Evolutionary conservation across 768 basidiomycete species (phyloP).

Genomic region (Suillus lakei): DNA sequence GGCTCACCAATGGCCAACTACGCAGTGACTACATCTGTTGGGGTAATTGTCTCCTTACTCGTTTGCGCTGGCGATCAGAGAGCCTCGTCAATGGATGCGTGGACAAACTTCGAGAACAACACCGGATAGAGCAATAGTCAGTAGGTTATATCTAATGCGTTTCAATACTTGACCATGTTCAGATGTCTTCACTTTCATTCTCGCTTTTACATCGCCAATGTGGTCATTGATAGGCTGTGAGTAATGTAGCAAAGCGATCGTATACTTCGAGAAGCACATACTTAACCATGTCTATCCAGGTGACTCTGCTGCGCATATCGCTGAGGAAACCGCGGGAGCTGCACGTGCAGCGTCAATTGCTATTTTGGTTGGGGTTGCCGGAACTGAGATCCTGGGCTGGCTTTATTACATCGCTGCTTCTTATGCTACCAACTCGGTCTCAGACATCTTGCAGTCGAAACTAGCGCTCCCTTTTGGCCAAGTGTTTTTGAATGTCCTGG

Average conservation of each 20-base stretch:
- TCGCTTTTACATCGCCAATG: conserved; percentile 30
- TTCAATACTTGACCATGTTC: neutral
- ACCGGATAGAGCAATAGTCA: conserved; percentile 25
- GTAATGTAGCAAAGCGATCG: neutral
- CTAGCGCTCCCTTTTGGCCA: conserved; percentile 47
- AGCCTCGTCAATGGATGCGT: conserved; percentile 20
- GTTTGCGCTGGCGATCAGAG: conserved; percentile 22
- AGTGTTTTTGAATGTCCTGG: conserved; percentile 43
- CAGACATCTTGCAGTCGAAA: conserved; percentile 34
- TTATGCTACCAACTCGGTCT: conserved; percentile 45
- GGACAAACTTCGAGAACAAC: conserved; percentile 29
- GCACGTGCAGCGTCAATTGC: conserved; percentile 48
- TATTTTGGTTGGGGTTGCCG: conserved; percentile 46
- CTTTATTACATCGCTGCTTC: conserved; percentile 46
- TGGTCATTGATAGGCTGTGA: conserved; percentile 27
- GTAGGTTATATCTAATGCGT: neutral
- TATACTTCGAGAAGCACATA: neutral
- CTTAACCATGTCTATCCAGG: conserved; percentile 29
- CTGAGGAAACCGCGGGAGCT: conserved; percentile 48
- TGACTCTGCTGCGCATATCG: conserved; percentile 51
- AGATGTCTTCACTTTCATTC: conserved; percentile 28
- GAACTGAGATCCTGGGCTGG: conserved; percentile 46
- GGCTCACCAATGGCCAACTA: conserved; percentile 49
- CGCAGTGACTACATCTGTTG: conserved; percentile 24
- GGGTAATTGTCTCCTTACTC: conserved; percentile 20